Base-by-base conservation (phyloP, 2,329 filamentous ascomycete genomes). In the Leptographium radiaticola region DNA sequence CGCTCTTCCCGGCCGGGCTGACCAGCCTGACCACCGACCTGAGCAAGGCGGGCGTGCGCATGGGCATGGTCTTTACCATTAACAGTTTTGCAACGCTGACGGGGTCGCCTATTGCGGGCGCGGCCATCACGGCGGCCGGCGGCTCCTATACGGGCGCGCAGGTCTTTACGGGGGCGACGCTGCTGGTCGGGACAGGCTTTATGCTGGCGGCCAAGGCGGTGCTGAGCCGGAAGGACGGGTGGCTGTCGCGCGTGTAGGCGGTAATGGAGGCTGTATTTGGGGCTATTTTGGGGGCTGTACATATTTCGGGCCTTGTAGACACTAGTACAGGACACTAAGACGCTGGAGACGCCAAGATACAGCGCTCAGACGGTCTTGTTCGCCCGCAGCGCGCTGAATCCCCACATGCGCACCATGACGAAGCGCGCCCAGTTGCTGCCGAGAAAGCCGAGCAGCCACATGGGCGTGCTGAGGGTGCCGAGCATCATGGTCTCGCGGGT, bases 1-100 rank as follows among this genome's bases (percentile, higher is more conserved):
- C 75, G 8, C 63, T 88, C 12, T 86, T 87, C 60, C 83, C 84
- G 0, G 80, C 82, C 0, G 77, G 75, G 0, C 61, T 85, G 44
- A 76, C 74, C 50, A 76, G 75, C 44, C 66, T 81, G 55, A 79
- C 75, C 2, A 68, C 68, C 6, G 76, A 81, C 61, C 65, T 75
- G 56, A 62, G 68, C 9, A 77, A 75, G 63, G 68, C 74, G 18
- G 78, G 77, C 0, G 75, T 75, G 2, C 66, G 77, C 10, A 77
- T 81, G 63, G 79, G 78, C 48, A 80, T 81, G 77, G 68, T 73
- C 0, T 80, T 81, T 47, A 77, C 74, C 0, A 72, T 79, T 50
- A 72, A 73, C 56, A 77, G 75, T 57, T 75, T 79, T 49, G 73
- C 75, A 2, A 70, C 71, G n/a, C 64, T 80, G 38, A 74, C 70